Evolutionary conservation across 225 moss, liverwort and hornwort species (phyloP).

Genomic region (Pseudisothecium myosuroides): DNA sequence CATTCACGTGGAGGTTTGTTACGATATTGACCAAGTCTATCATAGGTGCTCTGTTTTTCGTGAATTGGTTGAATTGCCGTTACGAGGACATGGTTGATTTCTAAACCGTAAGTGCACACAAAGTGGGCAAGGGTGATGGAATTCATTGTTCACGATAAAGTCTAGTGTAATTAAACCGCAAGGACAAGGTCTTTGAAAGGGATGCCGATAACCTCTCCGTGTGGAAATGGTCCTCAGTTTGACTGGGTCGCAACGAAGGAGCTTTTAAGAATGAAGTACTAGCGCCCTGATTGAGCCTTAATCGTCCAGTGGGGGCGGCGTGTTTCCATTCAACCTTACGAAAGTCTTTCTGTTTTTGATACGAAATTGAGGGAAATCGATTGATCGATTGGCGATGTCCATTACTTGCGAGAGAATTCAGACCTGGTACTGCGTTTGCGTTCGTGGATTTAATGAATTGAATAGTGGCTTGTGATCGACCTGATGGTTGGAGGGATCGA

Average conservation of each 20-base stretch:
- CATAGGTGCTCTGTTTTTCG: neutral
- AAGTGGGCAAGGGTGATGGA: neutral
- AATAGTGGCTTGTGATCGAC: neutral
- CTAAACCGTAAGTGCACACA: neutral
- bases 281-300: neutral
- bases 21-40: neutral
- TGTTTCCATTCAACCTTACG: neutral
- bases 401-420: neutral
- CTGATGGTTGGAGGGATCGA: neutral
- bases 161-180: neutral
- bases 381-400: neutral
- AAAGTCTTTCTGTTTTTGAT: neutral
- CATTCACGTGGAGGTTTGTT: neutral
- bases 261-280: neutral
- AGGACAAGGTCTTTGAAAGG: neutral
- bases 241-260: neutral
- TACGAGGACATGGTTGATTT: neutral
- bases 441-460: too few relatives aligned
- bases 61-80: neutral
- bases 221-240: neutral
- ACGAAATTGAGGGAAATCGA: too few relatives aligned
- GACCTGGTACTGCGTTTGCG: neutral
- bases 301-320: neutral
- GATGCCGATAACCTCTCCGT: neutral
- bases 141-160: neutral